Base-by-base conservation (phyloP, 768 basidiomycete genomes). In the Lactarius psammicola region DNA sequence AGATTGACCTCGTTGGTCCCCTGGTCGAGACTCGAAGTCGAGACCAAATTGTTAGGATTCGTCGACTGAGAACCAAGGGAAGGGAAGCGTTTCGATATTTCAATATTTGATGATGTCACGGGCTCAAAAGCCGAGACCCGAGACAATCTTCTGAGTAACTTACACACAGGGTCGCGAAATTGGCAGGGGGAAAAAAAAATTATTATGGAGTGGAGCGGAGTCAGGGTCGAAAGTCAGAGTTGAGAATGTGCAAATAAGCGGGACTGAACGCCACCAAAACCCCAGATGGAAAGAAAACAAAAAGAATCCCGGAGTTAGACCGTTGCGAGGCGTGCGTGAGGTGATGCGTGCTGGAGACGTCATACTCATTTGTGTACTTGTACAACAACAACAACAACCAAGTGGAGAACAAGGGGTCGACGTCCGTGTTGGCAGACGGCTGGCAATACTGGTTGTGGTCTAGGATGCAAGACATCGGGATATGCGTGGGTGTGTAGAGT, bases 391-490 rank as follows among this genome's bases (percentile, higher is more conserved):
- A n/a, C n/a, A 63, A 63, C 46, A 40, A 4, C 54, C 26, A 44
- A 33, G 26, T 20, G 40, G 42, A 26, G 60, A 40, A 61, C 55
- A 57, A 62, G 4, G n/a, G 55, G 17, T 20, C 23, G 33, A 26
- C 34, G 49, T 49, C 30, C 57, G 11, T 18, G n/a, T 49, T 34
- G 34, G 38, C 15, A 55, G 42, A 34, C 23, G 49, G 1, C 8
- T 23, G 17, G 23, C 30, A 40, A 26, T 55, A 59, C 28, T 42
- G 15, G 57, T 38, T 64, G 63, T 44, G 10, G 33, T 58, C 56
- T 66, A 62, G 60, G 42, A 66, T 62, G 49, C 40, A 54, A 23
- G 31, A 36, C n/a, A 30, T 62, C 49, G 33, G n/a, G 23, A 28
- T 33, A 56, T 51, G 49, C 23, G 49, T 51, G 23, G 18, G 31